phyloP scores from a whole-genome alignment of 202 grass and related monocot genomes.

The Setaria viridis region DNA sequence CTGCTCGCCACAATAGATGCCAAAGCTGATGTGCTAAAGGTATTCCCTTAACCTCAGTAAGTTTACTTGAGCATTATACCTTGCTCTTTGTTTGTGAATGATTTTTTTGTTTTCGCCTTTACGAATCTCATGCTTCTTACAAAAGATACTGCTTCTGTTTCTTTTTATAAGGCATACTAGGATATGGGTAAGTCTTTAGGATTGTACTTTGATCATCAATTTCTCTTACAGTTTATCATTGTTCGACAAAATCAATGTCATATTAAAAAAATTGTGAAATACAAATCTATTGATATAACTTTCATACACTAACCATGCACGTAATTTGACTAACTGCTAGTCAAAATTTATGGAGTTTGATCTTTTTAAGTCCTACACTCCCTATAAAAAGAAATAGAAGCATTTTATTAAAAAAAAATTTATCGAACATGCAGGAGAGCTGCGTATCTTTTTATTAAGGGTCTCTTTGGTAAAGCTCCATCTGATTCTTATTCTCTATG shows the following conservation, averaged over 20 bases:
- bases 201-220: background rate
- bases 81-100: conserved; percentile 23
- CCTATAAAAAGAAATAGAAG: background rate
- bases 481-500: no score
- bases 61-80: conserved; percentile 45
- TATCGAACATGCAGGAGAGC: no score
- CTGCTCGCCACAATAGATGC: conserved; percentile 55
- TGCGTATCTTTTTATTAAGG: no score
- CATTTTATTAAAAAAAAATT: background rate
- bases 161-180: no score
- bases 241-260: background rate
- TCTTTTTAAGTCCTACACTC: background rate
- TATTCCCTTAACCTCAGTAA: conserved; percentile 70
- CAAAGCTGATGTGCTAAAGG: conserved; percentile 61
- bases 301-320: background rate
- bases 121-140: conserved; percentile 10
- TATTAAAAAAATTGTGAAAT: background rate
- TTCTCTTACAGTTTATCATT: background rate
- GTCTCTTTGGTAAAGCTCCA: no score
- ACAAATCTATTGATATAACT: background rate
- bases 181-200: background rate
- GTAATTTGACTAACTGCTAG: background rate
- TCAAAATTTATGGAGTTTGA: background rate
- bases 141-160: background rate
- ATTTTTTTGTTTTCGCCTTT: conserved; percentile 13